These are phyloP conservation scores for Gonium pectorale DNA, from an alignment of 139 green algal species.

Conservation along the genomic window DNA sequence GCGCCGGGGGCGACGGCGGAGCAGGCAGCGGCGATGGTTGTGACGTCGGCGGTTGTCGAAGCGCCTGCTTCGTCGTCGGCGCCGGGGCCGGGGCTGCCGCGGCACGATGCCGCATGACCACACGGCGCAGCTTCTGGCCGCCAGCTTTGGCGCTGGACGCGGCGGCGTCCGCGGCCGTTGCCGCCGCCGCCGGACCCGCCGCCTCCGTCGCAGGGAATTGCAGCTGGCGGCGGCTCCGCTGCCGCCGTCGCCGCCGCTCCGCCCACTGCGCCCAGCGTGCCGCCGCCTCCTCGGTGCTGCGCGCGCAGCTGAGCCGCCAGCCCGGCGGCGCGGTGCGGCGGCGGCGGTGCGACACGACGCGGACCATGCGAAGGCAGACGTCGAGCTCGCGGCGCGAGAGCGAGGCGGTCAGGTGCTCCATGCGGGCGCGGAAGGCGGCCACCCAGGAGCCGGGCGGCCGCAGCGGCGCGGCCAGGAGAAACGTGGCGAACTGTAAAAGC, in stretches of 20 bases:
- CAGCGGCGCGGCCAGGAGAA: not conserved
- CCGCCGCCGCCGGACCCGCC: too few relatives aligned
- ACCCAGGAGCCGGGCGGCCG: conserved; percentile 6
- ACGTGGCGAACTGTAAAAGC: not conserved
- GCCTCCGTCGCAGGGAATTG: too few relatives aligned
- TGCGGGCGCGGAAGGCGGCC: not conserved
- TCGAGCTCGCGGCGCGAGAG: not conserved
- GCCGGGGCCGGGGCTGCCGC: too few relatives aligned
- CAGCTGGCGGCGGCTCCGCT: too few relatives aligned
- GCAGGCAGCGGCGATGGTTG: too few relatives aligned
- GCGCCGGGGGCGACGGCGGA: too few relatives aligned
- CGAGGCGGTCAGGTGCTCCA: not conserved
- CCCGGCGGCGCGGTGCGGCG: not conserved
- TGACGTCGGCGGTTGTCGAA: too few relatives aligned
- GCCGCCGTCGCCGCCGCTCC: not conserved
- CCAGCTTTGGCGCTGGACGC: too few relatives aligned
- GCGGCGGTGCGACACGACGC: not conserved
- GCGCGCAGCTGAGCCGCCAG: not conserved
- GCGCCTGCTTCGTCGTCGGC: too few relatives aligned
- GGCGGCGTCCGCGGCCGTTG: too few relatives aligned
- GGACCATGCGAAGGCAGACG: not conserved
- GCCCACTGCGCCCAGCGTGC: not conserved
- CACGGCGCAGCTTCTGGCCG: too few relatives aligned
- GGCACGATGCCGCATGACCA: too few relatives aligned
- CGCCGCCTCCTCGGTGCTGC: not conserved